phyloP scores from a whole-genome alignment of 164 flowering plant genomes.

The Magnolia officinalis region DNA sequence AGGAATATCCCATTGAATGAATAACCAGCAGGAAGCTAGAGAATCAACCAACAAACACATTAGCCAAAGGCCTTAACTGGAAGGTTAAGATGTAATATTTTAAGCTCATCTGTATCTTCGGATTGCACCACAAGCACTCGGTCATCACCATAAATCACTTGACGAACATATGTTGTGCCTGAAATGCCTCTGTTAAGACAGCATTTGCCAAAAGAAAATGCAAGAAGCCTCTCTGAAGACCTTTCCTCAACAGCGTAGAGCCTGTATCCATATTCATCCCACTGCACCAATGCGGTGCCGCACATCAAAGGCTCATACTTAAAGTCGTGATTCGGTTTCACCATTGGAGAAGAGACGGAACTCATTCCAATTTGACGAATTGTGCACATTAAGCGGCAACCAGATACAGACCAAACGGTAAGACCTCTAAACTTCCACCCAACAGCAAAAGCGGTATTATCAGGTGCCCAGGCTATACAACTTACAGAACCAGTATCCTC shows the following conservation, averaged over 20 bases:
- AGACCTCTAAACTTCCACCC: constrained; percentile 97
- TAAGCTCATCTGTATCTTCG: constrained; percentile 91
- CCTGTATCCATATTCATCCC: constrained; percentile 97
- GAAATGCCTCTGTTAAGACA: constrained; percentile 91
- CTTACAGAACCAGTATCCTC: constrained; percentile 97
- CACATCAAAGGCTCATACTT: constrained; percentile 84
- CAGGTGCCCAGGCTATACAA: constrained; percentile 93
- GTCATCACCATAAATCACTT: constrained; percentile 93
- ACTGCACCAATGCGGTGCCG: constrained; percentile 80
- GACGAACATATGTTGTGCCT: constrained; percentile 75
- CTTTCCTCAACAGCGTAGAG: constrained; percentile 85
- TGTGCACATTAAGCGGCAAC: constrained; percentile 96
- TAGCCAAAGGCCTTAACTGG: constrained; percentile 61
- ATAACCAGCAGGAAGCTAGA: background rate
- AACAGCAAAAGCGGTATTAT: constrained; percentile 95
- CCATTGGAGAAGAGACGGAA: constrained; percentile 84
- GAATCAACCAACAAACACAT: constrained; percentile 8
- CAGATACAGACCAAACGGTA: constrained; percentile 96
- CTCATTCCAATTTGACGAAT: constrained; percentile 87
- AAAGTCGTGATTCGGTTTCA: constrained; percentile 63
- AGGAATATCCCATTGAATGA: constrained; percentile 11
- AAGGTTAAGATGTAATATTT: constrained; percentile 82
- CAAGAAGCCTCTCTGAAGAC: constrained; percentile 71
- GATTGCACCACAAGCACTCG: constrained; percentile 88
- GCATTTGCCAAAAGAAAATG: constrained; percentile 95